phyloP scores from a whole-genome alignment of 768 basidiomycete genomes.

The Leccinum aurantiacum region DNA sequence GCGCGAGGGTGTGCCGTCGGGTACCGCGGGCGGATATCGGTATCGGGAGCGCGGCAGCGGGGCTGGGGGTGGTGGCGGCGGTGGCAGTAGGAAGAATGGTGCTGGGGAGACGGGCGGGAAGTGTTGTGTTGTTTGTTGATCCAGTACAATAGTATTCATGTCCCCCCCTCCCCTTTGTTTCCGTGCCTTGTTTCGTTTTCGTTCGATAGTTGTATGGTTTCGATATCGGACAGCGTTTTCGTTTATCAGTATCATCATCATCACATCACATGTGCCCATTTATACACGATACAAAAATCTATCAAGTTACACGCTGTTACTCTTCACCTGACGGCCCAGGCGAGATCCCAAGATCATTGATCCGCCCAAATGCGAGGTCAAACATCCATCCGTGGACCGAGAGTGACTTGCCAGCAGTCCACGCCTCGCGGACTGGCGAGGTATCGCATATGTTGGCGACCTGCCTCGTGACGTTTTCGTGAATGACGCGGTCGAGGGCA shows the following conservation, averaged over 20 bases:
- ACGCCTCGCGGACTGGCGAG: constrained; percentile 46
- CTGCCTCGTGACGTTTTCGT: constrained; percentile 60
- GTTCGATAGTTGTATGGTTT: constrained; percentile 7
- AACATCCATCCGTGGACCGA: constrained; percentile 78
- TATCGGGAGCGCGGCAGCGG: constrained; percentile 42
- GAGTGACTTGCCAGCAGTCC: constrained; percentile 41
- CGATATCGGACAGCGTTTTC: constrained; percentile 15
- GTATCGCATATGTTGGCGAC: constrained; percentile 52
- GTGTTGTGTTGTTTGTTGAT: constrained; percentile 71
- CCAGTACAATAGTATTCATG: neutral
- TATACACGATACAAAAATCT: too few relatives aligned
- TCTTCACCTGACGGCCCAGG: constrained; percentile 12
- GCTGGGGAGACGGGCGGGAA: constrained; percentile 39
- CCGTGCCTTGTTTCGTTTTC: neutral
- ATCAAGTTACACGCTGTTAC: too few relatives aligned
- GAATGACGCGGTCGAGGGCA: constrained; percentile 49
- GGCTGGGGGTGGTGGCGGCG: constrained; percentile 19
- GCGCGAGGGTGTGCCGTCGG: constrained; percentile 73
- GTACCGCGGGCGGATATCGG: constrained; percentile 50
- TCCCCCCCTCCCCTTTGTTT: neutral
- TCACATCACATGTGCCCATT: too few relatives aligned
- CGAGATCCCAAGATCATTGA: constrained; percentile 59
- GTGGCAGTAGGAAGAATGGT: constrained; percentile 23
- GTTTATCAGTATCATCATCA: too few relatives aligned
- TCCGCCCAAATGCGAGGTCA: constrained; percentile 55